Percentiles rank a stretch among this genome's conserved stretches.
Evolutionary conservation across 2,329 filamentous ascomycete species (phyloP).

Genomic region (Aspergillus tubingensis): DNA sequence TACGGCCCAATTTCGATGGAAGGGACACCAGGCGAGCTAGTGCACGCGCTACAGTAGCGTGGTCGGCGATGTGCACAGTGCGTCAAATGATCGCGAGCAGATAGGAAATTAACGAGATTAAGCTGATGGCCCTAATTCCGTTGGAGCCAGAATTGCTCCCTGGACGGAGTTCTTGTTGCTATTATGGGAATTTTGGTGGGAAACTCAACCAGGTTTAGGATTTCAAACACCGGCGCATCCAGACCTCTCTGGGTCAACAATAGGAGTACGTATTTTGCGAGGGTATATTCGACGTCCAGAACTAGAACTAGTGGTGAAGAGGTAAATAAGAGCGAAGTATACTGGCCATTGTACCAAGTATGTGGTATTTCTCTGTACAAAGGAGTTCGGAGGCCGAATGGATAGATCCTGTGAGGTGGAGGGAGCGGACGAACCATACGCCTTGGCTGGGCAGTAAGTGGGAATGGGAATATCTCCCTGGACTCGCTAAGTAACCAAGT

Average conservation of each 20-base stretch:
- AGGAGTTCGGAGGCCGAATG: no score
- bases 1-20: background rate
- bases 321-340: no score
- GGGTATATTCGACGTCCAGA: no score
- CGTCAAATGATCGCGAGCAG: constrained; percentile 13
- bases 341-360: no score
- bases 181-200: background rate
- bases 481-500: no score
- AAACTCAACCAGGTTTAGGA: background rate
- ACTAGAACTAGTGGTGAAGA: no score
- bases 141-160: background rate
- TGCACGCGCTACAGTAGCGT: constrained; percentile 12
- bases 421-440: no score
- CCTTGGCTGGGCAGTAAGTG: no score
- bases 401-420: no score
- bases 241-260: background rate
- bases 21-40: background rate
- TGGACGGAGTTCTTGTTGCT: background rate
- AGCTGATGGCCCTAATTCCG: background rate
- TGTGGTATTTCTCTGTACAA: no score
- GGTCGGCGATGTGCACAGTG: constrained; percentile 14
- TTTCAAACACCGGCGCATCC: background rate
- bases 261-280: no score
- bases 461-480: no score
- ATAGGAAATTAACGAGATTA: constrained; percentile 11